Base-by-base conservation (phyloP, 305 asterid genomes). In the Withania somnifera region DNA sequence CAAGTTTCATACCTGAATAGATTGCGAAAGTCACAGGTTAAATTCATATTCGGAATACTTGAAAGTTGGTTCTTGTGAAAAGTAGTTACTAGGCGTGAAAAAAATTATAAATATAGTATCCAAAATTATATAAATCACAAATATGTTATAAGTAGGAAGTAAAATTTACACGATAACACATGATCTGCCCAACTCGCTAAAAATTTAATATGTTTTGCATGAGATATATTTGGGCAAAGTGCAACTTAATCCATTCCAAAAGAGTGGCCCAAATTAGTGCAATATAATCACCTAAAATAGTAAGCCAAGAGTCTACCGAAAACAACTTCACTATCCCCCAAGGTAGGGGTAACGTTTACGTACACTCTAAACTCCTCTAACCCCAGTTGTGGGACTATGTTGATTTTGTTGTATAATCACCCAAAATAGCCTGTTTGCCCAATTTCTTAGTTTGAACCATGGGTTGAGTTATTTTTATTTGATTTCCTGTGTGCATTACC, bases 1-100 rank as follows among this genome's bases (percentile, higher is more conserved):
- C 87, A 87, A 83, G 51, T 67, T 78, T 68, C 51, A 73, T 11
- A 34, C 50, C 51, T 17, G 10, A 28, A 32, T 22, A 58, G 11
- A 28, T 54, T 26, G 53, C 53, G 67, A n/a, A 11, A n/a, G n/a
- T n/a, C n/a, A n/a, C n/a, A n/a, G n/a, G n/a, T n/a, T n/a, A n/a
- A n/a, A 36, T 61, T 24, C 22, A 0, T 47, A 24, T 30, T 22
- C 22, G 3, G 22, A 38, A 71, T 71, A 24, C 15, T 8, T 73
- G 47, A 14, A 42, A 73, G 11, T n/a, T 13, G 22, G 45, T 3
- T 5, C 8, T 61, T 26, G 6, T 61, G 19, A 6, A 26, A 2
- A 28, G n/a, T 28, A 61, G 10, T 14, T 61, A 28, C 11, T 0
- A 11, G 38, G 38, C 6, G 38, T 61, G 11, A 24, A 20, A 28